phyloP scores from a whole-genome alignment of 495 filamentous ascomycete genomes.

The Penicillium arizonense region DNA sequence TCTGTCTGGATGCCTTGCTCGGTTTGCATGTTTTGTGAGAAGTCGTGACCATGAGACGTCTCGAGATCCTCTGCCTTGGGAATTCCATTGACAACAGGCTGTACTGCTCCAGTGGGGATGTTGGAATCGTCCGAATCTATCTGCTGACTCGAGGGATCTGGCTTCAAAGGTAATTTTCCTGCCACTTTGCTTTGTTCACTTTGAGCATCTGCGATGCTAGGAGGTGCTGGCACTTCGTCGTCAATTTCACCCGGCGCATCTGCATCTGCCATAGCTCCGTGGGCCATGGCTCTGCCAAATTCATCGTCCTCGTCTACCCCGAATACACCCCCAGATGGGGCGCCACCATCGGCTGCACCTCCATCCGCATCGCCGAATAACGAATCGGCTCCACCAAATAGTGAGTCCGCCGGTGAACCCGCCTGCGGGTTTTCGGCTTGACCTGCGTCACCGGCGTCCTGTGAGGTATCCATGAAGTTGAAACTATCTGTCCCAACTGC shows the following conservation, averaged over 20 bases:
- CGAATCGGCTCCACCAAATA: slow-evolving; percentile 66
- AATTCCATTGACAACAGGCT: slow-evolving; percentile 46
- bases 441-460: slow-evolving; percentile 37
- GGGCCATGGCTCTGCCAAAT: slow-evolving; percentile 76
- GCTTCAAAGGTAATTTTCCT: slow-evolving; percentile 2
- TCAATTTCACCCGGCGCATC: slow-evolving; percentile 38
- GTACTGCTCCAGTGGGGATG: slow-evolving; percentile 20
- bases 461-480: slow-evolving; percentile 46
- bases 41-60: slow-evolving; percentile 18
- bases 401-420: slow-evolving; percentile 68
- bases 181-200: background rate
- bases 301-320: slow-evolving; percentile 83
- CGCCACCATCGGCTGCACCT: slow-evolving; percentile 54
- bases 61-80: slow-evolving; percentile 51
- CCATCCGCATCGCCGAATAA: slow-evolving; percentile 72
- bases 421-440: slow-evolving; percentile 41
- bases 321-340: slow-evolving; percentile 57
- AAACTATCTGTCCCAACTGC: slow-evolving; percentile 41
- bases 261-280: slow-evolving; percentile 43
- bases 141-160: slow-evolving; percentile 9
- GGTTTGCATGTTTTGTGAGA: slow-evolving; percentile 28
- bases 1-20: slow-evolving; percentile 48
- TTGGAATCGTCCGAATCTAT: slow-evolving; percentile 12
- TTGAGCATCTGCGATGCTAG: slow-evolving; percentile 4
- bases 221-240: slow-evolving; percentile 14